These are phyloP conservation scores for Eremothecium cymbalariae DNA, from an alignment of 1,139 yeast genomes.

Conservation along the genomic window DNA sequence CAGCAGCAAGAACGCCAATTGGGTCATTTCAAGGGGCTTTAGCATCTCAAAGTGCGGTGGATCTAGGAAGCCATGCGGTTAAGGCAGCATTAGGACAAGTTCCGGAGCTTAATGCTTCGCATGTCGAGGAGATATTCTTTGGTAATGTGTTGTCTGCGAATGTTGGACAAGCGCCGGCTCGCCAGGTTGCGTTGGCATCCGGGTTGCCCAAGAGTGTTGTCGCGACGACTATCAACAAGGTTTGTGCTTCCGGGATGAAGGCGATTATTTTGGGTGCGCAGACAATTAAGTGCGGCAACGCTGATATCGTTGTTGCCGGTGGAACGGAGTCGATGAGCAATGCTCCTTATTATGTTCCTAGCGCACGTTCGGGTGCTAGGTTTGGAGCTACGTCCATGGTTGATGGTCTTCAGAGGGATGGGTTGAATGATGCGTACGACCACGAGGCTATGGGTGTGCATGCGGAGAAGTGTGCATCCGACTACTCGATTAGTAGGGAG, in stretches of 20 bases:
- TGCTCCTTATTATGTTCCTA: conserved; percentile 85
- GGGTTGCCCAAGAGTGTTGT: conserved; percentile 73
- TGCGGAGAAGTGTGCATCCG: conserved; percentile 90
- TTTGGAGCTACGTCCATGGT: conserved; percentile 72
- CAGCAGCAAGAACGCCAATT: conserved; percentile 89
- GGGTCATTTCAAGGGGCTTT: conserved; percentile 88
- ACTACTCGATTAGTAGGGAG: conserved; percentile 54
- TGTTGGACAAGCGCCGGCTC: conserved; percentile 95
- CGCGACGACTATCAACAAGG: conserved; percentile 90
- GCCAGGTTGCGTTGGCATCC: conserved; percentile 91
- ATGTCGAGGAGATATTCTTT: conserved; percentile 77
- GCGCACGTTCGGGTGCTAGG: conserved; percentile 80
- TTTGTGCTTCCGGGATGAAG: conserved; percentile 95
- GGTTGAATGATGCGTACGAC: conserved; percentile 83
- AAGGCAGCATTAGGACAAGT: conserved; percentile 78
- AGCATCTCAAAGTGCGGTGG: conserved; percentile 66
- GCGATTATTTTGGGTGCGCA: conserved; percentile 87
- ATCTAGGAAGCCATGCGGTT: conserved; percentile 88
- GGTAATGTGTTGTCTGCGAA: conserved; percentile 93
- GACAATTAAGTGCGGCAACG: conserved; percentile 77
- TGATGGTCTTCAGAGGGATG: conserved; percentile 89
- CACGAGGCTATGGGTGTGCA: conserved; percentile 89
- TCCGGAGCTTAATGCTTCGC: conserved; percentile 63
- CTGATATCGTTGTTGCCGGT: conserved; percentile 91
- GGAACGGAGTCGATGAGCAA: conserved; percentile 98